Conservation (phyloP, 805 yeast species). For the Clavispora santaluciae region DNA sequence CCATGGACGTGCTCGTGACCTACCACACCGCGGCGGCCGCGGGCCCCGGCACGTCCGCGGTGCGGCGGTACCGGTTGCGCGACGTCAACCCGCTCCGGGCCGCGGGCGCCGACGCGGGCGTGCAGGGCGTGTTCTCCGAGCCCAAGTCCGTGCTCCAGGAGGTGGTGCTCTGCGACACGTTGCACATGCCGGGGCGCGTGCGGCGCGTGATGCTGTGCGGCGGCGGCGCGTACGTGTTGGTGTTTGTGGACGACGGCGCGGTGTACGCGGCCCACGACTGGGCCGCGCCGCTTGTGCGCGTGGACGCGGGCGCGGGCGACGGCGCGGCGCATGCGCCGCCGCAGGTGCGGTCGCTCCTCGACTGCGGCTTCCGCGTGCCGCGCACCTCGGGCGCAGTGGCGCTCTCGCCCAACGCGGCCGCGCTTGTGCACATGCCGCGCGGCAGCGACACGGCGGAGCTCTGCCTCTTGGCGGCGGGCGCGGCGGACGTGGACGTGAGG, state of each 20-base stretch:
- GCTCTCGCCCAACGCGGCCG: slow-evolving; percentile 1
- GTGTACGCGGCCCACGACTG: neutral
- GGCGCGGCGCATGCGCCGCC: slow-evolving; percentile 11
- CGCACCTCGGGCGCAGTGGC: slow-evolving; percentile 32
- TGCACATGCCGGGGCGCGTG: neutral
- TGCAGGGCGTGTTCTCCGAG: neutral
- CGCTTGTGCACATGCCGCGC: neutral
- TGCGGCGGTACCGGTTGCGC: slow-evolving; percentile 1
- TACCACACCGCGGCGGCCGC: neutral
- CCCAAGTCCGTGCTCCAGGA: neutral
- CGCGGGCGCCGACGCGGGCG: neutral
- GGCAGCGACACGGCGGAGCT: neutral
- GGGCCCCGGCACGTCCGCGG: neutral
- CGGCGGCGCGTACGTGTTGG: neutral
- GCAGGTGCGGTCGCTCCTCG: slow-evolving; percentile 40
- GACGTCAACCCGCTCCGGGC: neutral
- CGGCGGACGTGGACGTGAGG: slow-evolving; percentile 15
- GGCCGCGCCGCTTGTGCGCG: neutral
- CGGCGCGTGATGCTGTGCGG: neutral
- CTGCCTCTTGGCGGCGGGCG: neutral
- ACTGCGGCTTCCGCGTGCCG: slow-evolving; percentile 52
- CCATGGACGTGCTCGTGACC: neutral
- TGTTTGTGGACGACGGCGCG: neutral
- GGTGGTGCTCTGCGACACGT: slow-evolving; percentile 1
- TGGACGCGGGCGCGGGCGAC: neutral